These are phyloP conservation scores for Globisporangium echinulatum DNA, from an alignment of 352 stramenopile genomes.

Conservation along the genomic window DNA sequence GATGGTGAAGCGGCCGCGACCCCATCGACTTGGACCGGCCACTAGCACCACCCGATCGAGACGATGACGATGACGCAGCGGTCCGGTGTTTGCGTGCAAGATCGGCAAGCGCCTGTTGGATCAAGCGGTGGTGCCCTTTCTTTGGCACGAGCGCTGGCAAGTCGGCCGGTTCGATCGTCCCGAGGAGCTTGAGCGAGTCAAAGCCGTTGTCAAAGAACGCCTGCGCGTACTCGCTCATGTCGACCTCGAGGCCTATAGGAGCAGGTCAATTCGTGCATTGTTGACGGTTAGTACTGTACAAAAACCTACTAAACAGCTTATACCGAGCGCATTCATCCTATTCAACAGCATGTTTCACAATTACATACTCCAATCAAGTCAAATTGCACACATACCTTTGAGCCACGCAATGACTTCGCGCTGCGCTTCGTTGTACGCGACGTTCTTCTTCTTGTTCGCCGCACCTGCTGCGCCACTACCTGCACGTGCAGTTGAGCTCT, in stretches of 20 bases:
- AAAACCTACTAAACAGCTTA: too few relatives aligned
- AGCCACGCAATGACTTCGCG: constrained; percentile 81
- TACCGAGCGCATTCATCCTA: too few relatives aligned
- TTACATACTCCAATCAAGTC: too few relatives aligned
- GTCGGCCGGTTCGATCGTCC: constrained; percentile 65
- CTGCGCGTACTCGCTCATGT: constrained; percentile 82
- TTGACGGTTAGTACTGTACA: too few relatives aligned
- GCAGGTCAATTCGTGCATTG: too few relatives aligned
- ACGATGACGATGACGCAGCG: constrained; percentile 27
- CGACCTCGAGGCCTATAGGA: constrained; percentile 40
- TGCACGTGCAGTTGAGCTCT: constrained; percentile 16
- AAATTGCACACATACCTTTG: constrained; percentile 13
- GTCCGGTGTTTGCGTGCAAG: constrained; percentile 69
- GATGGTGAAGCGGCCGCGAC: constrained; percentile 7
- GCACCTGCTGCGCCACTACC: constrained; percentile 4
- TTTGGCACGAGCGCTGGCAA: constrained; percentile 72
- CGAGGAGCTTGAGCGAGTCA: constrained; percentile 81
- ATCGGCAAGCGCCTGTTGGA: constrained; percentile 71
- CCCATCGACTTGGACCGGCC: constrained; percentile 19
- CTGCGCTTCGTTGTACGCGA: constrained; percentile 52
- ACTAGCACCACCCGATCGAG: constrained; percentile 13
- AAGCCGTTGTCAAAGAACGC: constrained; percentile 87
- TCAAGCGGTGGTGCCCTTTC: constrained; percentile 77
- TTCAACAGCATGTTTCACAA: too few relatives aligned
- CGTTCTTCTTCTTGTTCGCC: constrained; percentile 36